Evolutionary conservation across 345 rosid species (phyloP), one percentile per base, ranked within the genome.

Genomic region (Eutrema yunnanense): DNA sequence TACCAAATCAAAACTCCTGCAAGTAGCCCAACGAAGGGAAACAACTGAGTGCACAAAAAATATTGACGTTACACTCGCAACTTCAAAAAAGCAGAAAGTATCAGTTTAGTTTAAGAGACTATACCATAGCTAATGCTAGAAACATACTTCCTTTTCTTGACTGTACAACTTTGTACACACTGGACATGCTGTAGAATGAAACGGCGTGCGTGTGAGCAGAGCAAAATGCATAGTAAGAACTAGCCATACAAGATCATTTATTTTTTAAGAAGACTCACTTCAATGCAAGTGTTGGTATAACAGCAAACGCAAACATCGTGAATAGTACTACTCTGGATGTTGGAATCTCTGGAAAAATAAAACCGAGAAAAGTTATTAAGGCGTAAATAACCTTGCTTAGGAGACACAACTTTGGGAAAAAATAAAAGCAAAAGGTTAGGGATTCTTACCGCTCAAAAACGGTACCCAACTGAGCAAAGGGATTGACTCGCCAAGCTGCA

Each of bases 91-190:
- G 26, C 4, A 36, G 11, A 27, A 38, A 42, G 62, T 29, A 29
- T 19, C 46, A 8, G 12, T 7, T 42, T 68, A 59, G 81, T 12
- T 5, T 61, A 42, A 32, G 57, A 55, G 62, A 62, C 64, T 78
- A 43, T 67, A 95, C 99, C 99, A 95, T 92, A 67, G 99, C 92
- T 73, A 96, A 73, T 48, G 99, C 99, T 73, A 81, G 79, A 59
- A 86, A 42, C 92, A 95, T 90, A 81, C 84, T 95, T 82, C 98
- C 90, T 73, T 90, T 95, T 82, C 92, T 86, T 65, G 92, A 74
- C 72, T 82, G 78, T 71, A 96, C 88, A 55, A 96, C 96, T 76
- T 88, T 86, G 84, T 90, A 80, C 44, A 90, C 98, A 72, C 84
- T 96, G 19, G 79, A 58, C 32, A 85, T 72, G 36, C 99, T 96